A percentile compares a stretch with the other conserved stretches of the same genome.
These are phyloP conservation scores for Juglanconis juglandina DNA, from an alignment of 2,329 filamentous ascomycete genomes.

Conservation along the genomic window DNA sequence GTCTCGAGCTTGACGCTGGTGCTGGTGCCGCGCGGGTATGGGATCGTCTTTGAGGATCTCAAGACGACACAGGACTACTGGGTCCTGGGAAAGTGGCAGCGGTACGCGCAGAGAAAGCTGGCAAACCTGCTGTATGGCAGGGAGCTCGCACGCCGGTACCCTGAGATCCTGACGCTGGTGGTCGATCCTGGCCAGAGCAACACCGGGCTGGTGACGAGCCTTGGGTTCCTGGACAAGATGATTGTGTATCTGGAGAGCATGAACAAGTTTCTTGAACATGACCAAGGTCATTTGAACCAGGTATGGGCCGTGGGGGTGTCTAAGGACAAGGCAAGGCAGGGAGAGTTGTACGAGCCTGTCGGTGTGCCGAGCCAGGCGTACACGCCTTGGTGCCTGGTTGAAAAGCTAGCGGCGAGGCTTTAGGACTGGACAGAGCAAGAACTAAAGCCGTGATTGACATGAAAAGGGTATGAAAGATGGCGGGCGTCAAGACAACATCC, in stretches of 20 bases:
- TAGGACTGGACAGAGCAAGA: conserved; percentile 36
- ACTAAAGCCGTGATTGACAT: conserved; percentile 13
- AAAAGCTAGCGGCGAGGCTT: conserved; percentile 27
- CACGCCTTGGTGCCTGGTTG: conserved; percentile 21
- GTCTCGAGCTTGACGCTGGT: conserved; percentile 6
- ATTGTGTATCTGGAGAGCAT: conserved; percentile 19
- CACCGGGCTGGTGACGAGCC: conserved; percentile 9
- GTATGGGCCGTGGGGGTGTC: conserved; percentile 37
- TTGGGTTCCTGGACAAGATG: conserved; percentile 12
- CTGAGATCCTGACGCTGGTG: conserved; percentile 24
- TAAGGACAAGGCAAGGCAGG: conserved; percentile 27
- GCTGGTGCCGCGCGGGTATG: background rate
- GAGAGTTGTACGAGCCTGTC: conserved; percentile 35
- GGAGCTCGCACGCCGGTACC: conserved; percentile 25
- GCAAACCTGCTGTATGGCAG: conserved; percentile 28
- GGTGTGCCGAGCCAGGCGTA: conserved; percentile 22
- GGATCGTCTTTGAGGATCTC: conserved; percentile 25
- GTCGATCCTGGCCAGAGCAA: conserved; percentile 28
- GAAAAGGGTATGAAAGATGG: too few species aligned
- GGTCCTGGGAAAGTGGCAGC: conserved; percentile 18
- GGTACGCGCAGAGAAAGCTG: conserved; percentile 31
- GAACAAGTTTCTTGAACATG: conserved; percentile 17
- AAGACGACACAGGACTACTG: conserved; percentile 22
- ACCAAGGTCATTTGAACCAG: conserved; percentile 28
- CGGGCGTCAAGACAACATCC: too few species aligned